Evolutionary conservation across 306 rosid genomes (phyloP).

Genomic region (Erythrophleum fordii): DNA sequence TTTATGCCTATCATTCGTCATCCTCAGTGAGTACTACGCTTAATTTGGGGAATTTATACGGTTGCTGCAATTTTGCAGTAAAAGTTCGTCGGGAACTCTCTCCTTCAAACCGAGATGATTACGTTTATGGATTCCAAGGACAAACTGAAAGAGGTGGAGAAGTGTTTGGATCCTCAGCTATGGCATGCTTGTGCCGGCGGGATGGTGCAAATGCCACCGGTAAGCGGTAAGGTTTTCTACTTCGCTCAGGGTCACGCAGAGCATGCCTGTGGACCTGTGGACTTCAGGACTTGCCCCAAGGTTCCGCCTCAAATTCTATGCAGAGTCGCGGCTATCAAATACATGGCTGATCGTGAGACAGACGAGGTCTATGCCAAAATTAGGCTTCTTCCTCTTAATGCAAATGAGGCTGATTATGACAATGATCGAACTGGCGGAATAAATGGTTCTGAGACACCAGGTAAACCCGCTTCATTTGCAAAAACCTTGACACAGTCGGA

Average conservation of each 20-base stretch:
- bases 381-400: constrained; percentile 59
- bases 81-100: neutral
- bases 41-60: constrained; percentile 27
- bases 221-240: constrained; percentile 69
- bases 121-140: constrained; percentile 70
- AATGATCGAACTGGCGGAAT: constrained; percentile 52
- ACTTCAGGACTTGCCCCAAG: constrained; percentile 57
- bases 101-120: constrained; percentile 50
- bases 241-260: constrained; percentile 84
- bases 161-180: constrained; percentile 72
- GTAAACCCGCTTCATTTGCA: constrained; percentile 84
- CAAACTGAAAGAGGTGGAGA: constrained; percentile 58
- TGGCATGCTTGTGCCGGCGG: constrained; percentile 97
- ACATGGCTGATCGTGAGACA: constrained; percentile 85
- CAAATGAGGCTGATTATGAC: constrained; percentile 44
- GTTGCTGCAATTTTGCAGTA: constrained; percentile 46
- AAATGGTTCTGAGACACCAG: constrained; percentile 63
- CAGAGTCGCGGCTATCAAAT: constrained; percentile 64
- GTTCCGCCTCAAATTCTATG: constrained; percentile 70
- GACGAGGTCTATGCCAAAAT: constrained; percentile 85
- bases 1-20: neutral
- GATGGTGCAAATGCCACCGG: constrained; percentile 88
- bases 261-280: constrained; percentile 67
- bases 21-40: neutral
- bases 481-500: constrained; percentile 95